Evolutionary conservation across 2,329 filamentous ascomycete genomes (phyloP).

Genomic region (Aureobasidium mangrovei): DNA sequence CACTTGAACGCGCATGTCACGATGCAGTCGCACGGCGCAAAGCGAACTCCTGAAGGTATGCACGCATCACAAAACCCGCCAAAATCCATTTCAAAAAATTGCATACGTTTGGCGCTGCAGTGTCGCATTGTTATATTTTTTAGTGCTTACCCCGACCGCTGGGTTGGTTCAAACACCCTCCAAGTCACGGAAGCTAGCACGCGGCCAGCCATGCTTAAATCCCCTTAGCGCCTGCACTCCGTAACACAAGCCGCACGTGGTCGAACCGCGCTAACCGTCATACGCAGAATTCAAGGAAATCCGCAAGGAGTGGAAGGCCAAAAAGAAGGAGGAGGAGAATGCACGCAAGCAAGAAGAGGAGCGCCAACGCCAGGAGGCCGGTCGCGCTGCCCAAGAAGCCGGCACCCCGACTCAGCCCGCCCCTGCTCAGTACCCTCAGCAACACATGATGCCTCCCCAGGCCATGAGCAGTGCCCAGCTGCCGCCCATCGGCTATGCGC

Average conservation of each 20-base stretch:
- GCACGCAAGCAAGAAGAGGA: slow-evolving; percentile 86
- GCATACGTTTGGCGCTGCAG: slow-evolving; percentile 2
- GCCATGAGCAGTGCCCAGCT: slow-evolving; percentile 40
- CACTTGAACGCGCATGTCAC: slow-evolving; percentile 97
- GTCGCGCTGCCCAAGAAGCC: slow-evolving; percentile 46
- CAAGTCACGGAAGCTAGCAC: slow-evolving; percentile 23
- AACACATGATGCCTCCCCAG: slow-evolving; percentile 37
- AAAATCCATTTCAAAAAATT: neutral
- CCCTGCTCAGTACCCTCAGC: slow-evolving; percentile 36
- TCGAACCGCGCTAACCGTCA: slow-evolving; percentile 28
- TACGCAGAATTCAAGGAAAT: slow-evolving; percentile 93
- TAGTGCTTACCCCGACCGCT: slow-evolving; percentile 20
- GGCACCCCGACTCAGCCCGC: slow-evolving; percentile 40
- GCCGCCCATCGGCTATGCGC: slow-evolving; percentile 44
- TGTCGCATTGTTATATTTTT: slow-evolving; percentile 5
- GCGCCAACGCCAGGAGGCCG: slow-evolving; percentile 59
- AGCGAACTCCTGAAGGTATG: slow-evolving; percentile 95
- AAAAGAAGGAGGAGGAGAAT: slow-evolving; percentile 97
- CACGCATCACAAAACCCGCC: neutral
- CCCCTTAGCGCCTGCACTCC: slow-evolving; percentile 25
- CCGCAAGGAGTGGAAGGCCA: slow-evolving; percentile 96
- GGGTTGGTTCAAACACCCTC: slow-evolving; percentile 21
- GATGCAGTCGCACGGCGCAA: slow-evolving; percentile 93
- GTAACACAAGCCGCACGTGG: slow-evolving; percentile 17
- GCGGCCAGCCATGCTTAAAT: slow-evolving; percentile 22